A percentile compares a stretch with the other conserved stretches of the same genome.
Conservation (phyloP, 306 rosid species). For the Chamaecrista fasciculata region DNA sequence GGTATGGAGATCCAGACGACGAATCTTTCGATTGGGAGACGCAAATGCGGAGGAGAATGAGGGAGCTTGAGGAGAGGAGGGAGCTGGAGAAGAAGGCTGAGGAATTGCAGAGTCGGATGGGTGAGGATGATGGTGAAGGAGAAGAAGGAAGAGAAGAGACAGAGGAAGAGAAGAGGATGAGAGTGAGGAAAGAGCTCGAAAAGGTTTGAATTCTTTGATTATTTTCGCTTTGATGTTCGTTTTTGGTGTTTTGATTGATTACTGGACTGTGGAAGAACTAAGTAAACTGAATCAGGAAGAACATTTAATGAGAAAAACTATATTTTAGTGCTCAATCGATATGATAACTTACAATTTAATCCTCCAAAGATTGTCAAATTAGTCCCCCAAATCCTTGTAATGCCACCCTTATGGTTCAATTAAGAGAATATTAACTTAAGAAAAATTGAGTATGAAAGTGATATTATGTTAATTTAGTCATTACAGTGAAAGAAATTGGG, state of each 20-base stretch:
- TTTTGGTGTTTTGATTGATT: neutral
- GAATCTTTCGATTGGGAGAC: conserved; percentile 65
- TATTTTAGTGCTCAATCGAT: no score
- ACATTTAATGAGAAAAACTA: neutral
- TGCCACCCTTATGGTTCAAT: no score
- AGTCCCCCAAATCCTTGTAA: no score
- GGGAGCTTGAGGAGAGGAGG: conserved; percentile 81
- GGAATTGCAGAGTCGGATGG: conserved; percentile 63
- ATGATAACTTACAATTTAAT: no score
- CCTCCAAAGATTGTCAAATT: no score
- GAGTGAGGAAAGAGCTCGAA: conserved; percentile 88
- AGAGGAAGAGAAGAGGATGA: conserved; percentile 83
- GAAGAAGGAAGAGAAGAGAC: conserved; percentile 52
- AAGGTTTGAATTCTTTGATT: no score
- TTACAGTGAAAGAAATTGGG: no score
- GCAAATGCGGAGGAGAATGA: conserved; percentile 68
- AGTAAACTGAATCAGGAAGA: neutral
- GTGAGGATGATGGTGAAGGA: conserved; percentile 41
- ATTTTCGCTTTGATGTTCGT: neutral
- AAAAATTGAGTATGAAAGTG: no score
- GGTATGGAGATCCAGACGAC: conserved; percentile 43
- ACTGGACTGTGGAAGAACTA: neutral
- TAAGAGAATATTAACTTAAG: no score
- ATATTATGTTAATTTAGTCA: no score
- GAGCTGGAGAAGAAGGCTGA: conserved; percentile 90